Evolutionary conservation across 2,329 filamentous ascomycete genomes (phyloP), one percentile per base, ranked within the genome.

Genomic region (Thelonectria blattea): DNA sequence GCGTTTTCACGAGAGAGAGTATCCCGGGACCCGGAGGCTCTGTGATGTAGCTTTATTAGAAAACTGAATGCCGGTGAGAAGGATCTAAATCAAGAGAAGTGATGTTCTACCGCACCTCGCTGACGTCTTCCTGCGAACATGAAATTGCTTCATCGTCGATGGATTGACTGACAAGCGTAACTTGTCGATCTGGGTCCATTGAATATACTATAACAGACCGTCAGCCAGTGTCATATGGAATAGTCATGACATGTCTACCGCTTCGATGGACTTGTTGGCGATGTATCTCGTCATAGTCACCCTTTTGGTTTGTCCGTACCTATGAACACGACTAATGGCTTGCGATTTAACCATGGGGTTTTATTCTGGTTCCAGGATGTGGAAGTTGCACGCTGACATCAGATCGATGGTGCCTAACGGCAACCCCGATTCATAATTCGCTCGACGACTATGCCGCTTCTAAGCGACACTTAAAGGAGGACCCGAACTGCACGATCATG

Each of bases 401-500:
- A 56, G 18, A 20, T 50, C 34, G 7, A 56, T 43, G 2, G n/a
- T n/a, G n/a, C n/a, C n/a, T n/a, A n/a, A n/a, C n/a, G n/a, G n/a
- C n/a, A n/a, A n/a, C n/a, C n/a, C n/a, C n/a, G n/a, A n/a, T n/a
- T n/a, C n/a, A n/a, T n/a, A n/a, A n/a, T n/a, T n/a, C n/a, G n/a
- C n/a, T n/a, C n/a, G n/a, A n/a, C n/a, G n/a, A n/a, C n/a, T n/a
- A n/a, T n/a, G n/a, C n/a, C n/a, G n/a, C n/a, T n/a, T n/a, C n/a
- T n/a, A n/a, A n/a, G n/a, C n/a, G n/a, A n/a, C n/a, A n/a, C n/a
- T n/a, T n/a, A n/a, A n/a, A n/a, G n/a, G n/a, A n/a, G 1, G 75
- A 69, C 3, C 55, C 58, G 9, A 67, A 39, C 1, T 52, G 22
- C 47, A 9, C 47, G 61, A 24, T 24, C 22, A 24, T 24, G 22